Conservation (phyloP, 2,329 filamentous ascomycete species). For the Clathrospora elynae region DNA sequence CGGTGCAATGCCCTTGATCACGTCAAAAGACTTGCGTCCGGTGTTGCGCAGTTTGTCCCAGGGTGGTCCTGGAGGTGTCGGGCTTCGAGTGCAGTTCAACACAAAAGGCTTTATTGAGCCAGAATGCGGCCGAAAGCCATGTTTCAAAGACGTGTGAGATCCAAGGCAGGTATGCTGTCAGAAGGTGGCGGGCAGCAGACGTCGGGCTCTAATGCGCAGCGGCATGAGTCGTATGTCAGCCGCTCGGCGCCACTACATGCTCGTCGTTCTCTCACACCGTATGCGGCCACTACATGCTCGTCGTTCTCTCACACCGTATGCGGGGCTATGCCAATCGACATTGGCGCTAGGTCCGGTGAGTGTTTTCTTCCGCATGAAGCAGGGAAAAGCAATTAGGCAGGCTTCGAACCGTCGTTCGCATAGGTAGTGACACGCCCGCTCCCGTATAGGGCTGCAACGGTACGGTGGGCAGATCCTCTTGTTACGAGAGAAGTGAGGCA, state of each 20-base stretch:
- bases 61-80: no score
- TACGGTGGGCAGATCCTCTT: no score
- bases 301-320: conserved; percentile 15
- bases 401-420: conserved; percentile 23
- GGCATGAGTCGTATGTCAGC: conserved; percentile 20
- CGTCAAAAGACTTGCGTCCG: no score
- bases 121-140: no score
- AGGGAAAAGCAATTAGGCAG: conserved; percentile 11
- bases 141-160: no score
- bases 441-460: no score
- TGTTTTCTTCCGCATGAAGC: conserved; percentile 9
- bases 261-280: conserved; percentile 14
- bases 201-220: no score
- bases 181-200: conserved; percentile 3
- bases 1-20: no score
- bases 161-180: conserved; percentile 14
- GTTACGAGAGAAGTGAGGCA: no score
- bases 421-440: conserved; percentile 13
- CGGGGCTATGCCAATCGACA: conserved; percentile 20
- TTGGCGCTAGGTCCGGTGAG: conserved; percentile 21
- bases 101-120: no score
- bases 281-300: conserved; percentile 17
- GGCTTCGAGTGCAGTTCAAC: no score
- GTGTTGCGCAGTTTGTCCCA: no score
- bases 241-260: conserved; percentile 16